Base-by-base conservation (phyloP, 208 protist species). In the Leishmania braziliensis region DNA sequence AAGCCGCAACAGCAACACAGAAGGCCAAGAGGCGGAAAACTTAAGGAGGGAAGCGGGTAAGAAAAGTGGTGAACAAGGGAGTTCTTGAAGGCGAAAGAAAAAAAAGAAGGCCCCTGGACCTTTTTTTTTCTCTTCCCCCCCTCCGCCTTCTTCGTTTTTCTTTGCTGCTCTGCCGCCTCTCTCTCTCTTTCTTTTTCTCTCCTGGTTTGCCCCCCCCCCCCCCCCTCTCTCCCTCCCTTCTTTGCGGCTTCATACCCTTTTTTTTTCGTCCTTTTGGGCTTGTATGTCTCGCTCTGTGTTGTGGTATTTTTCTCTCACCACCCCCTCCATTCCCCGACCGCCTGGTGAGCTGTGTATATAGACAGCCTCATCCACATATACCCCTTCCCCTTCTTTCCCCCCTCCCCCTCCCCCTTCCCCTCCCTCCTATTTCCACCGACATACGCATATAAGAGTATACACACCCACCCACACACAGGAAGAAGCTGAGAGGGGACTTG, bases 341-440 rank as follows among this genome's bases (percentile, higher is more conserved):
- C n/a, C 60, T n/a, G 60, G 60, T 65, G 60, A n/a, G 60, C 60
- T 65, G 60, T 65, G n/a, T 65, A 29, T 65, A 65, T 65, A 65
- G n/a, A 33, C 60, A 65, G 60, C 60, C 20, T n/a, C n/a, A 20
- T 33, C n/a, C 4, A 36, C 60, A 26, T 65, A 29, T 65, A 65
- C n/a, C 5, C 60, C 60, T 6, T 8, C 36, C 1, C 36, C 36
- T 39, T 39, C 36, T 39, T 39, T 39, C 36, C 36, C 36, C 36
- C 36, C 36, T 39, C 36, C 36, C 33, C 33, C 33, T 39, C 36
- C 36, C 36, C 36, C 36, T 2, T 39, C 36, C 1, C 56, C 56
- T 26, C 56, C 56, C 56, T 62, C 20, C 20, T n/a, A 16, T 33
- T 18, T 33, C 2, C 29, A 46, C 3, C 14, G 6, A 50, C 39